Evolutionary conservation across 495 filamentous ascomycete genomes (phyloP).

Genomic region (Penicillium coffeae): DNA sequence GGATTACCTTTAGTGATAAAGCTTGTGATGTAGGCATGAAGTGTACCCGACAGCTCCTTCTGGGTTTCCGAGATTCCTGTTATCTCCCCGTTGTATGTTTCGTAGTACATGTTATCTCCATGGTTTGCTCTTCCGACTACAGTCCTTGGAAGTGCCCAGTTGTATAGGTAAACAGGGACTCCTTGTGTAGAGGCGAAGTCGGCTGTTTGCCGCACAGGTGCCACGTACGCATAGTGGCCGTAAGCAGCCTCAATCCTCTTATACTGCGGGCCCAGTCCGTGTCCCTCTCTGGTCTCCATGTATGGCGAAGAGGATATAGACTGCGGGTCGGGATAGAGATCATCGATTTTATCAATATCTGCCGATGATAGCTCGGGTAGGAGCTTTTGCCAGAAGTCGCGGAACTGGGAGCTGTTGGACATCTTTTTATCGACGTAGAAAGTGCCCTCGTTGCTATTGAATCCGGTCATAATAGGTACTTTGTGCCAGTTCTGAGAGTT

Average conservation of each 20-base stretch:
- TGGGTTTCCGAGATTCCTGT: conserved; percentile 41
- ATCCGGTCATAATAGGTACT: conserved; percentile 62
- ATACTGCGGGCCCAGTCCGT: conserved; percentile 50
- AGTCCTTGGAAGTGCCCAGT: conserved; percentile 51
- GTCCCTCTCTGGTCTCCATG: conserved; percentile 29
- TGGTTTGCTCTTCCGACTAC: conserved; percentile 53
- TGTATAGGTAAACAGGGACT: conserved; percentile 52
- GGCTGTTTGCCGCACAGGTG: conserved; percentile 60
- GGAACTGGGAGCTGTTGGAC: conserved; percentile 45
- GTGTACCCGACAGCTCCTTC: conserved; percentile 43
- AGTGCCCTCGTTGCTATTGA: conserved; percentile 63
- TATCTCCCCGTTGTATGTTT: conserved; percentile 47
- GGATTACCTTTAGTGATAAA: conserved; percentile 54
- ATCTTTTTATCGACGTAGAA: conserved; percentile 51
- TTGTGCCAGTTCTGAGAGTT: conserved; percentile 46
- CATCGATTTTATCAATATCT: conserved; percentile 48
- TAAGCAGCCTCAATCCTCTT: conserved; percentile 60
- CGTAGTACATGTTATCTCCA: conserved; percentile 54
- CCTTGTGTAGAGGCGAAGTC: conserved; percentile 41
- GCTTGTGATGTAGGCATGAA: conserved; percentile 54
- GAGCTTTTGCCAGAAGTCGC: conserved; percentile 50
- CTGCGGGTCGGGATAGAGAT: conserved; percentile 55
- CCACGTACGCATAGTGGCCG: conserved; percentile 63
- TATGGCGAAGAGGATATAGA: conserved; percentile 30
- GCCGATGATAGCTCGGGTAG: conserved; percentile 47